Conservation (phyloP, 2,329 filamentous ascomycete species). For the Aurifilum marmelostoma region DNA sequence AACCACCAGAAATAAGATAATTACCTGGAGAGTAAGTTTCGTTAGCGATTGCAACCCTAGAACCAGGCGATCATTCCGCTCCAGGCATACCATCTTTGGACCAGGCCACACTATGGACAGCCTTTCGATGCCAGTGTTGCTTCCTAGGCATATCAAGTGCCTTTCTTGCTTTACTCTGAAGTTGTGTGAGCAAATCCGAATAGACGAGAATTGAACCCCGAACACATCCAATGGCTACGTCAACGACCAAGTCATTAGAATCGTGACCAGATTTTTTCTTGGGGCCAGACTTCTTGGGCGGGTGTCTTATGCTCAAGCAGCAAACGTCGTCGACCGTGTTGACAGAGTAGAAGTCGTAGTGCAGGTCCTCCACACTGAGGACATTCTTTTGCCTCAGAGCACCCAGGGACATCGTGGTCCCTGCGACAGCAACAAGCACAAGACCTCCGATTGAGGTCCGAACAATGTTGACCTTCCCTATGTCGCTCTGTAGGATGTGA, state of each 20-base stretch:
- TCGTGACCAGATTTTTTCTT: constrained; percentile 36
- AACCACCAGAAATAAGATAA: constrained; percentile 91
- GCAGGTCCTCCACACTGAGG: constrained; percentile 45
- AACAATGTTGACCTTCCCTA: constrained; percentile 27
- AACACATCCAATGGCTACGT: constrained; percentile 77
- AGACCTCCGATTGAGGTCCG: constrained; percentile 53
- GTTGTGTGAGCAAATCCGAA: constrained; percentile 68
- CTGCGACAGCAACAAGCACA: constrained; percentile 59
- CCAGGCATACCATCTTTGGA: constrained; percentile 75
- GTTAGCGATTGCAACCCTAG: constrained; percentile 37
- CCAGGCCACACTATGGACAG: constrained; percentile 86
- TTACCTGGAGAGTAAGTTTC: constrained; percentile 65
- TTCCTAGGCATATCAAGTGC: constrained; percentile 61
- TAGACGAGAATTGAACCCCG: constrained; percentile 83
- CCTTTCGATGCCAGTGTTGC: constrained; percentile 88
- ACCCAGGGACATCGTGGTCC: constrained; percentile 64
- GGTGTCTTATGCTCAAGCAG: constrained; percentile 65
- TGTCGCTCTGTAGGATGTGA: constrained; percentile 23
- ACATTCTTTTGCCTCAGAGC: constrained; percentile 42
- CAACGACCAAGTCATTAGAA: constrained; percentile 51
- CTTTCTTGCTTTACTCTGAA: constrained; percentile 51
- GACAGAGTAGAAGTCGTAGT: constrained; percentile 62
- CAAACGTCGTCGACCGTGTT: constrained; percentile 66
- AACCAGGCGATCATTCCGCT: neutral
- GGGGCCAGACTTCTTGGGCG: constrained; percentile 34